Evolutionary conservation across 805 yeast genomes (phyloP).

Genomic region (Cyberlindnera mrakii): DNA sequence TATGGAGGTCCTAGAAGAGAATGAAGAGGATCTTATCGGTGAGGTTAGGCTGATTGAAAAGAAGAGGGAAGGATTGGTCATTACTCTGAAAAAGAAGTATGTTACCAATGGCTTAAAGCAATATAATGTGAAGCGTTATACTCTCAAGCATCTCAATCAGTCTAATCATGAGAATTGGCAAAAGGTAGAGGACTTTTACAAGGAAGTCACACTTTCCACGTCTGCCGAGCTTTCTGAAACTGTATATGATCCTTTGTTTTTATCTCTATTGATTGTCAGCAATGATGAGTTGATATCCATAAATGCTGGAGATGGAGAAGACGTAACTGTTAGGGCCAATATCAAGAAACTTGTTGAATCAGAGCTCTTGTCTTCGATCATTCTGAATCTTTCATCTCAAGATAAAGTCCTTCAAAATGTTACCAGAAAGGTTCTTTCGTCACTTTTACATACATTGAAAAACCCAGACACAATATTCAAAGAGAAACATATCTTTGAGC

Average conservation of each 20-base stretch:
- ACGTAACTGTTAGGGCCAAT: slow-evolving; percentile 34
- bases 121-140: slow-evolving; percentile 25
- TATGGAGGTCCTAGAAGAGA: slow-evolving; percentile 29
- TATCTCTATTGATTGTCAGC: slow-evolving; percentile 54
- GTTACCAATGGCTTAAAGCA: slow-evolving; percentile 42
- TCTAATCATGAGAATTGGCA: slow-evolving; percentile 20
- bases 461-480: slow-evolving; percentile 40
- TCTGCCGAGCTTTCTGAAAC: slow-evolving; percentile 22
- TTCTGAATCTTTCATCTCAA: slow-evolving; percentile 38
- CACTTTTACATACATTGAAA: slow-evolving; percentile 38
- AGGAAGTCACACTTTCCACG: slow-evolving; percentile 13
- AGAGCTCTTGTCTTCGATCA: slow-evolving; percentile 44
- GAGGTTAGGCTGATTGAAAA: slow-evolving; percentile 40
- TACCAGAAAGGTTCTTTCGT: slow-evolving; percentile 37
- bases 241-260: slow-evolving; percentile 65
- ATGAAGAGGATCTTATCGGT: slow-evolving; percentile 42
- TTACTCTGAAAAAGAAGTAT: slow-evolving; percentile 44
- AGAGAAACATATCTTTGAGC: slow-evolving; percentile 49
- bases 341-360: slow-evolving; percentile 53
- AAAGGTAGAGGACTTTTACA: slow-evolving; percentile 26
- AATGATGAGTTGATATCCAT: slow-evolving; percentile 54
- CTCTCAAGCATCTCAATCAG: slow-evolving; percentile 22
- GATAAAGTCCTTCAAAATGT: slow-evolving; percentile 27
- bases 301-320: slow-evolving; percentile 25
- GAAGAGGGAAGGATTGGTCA: slow-evolving; percentile 40